Conservation (phyloP, 2,329 filamentous ascomycete species). For the Colletotrichum incanum region DNA sequence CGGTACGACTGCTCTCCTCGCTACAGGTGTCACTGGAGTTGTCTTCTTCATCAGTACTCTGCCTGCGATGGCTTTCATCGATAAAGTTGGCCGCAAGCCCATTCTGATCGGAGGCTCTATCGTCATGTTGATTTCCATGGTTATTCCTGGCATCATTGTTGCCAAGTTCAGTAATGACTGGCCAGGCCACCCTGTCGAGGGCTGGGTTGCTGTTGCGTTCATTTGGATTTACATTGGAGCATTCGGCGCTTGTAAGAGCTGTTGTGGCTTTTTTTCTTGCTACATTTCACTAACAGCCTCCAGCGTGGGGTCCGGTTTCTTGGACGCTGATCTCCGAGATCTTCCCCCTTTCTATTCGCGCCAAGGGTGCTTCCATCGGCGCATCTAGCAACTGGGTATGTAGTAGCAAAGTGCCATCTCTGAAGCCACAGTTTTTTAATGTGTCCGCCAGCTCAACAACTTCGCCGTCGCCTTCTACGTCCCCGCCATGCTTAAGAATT, state of each 20-base stretch:
- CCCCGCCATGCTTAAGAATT: constrained; percentile 57
- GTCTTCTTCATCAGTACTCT: constrained; percentile 59
- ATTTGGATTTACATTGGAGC: constrained; percentile 50
- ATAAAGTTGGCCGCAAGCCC: constrained; percentile 59
- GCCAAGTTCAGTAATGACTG: constrained; percentile 56
- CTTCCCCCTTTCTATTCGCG: constrained; percentile 56
- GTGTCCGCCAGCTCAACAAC: constrained; percentile 55
- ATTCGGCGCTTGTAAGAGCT: constrained; percentile 27
- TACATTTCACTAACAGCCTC: not conserved
- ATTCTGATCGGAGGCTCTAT: constrained; percentile 56
- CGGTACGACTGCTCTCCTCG: constrained; percentile 71
- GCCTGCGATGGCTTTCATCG: constrained; percentile 55
- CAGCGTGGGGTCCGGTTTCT: constrained; percentile 51
- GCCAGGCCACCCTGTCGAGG: constrained; percentile 53
- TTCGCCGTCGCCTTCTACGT: constrained; percentile 64
- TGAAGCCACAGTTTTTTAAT: not conserved
- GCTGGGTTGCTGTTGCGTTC: constrained; percentile 56
- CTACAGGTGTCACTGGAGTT: constrained; percentile 75
- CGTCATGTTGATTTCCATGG: constrained; percentile 57
- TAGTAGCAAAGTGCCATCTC: not conserved
- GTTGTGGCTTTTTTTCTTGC: not conserved
- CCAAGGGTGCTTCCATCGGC: constrained; percentile 58
- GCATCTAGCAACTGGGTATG: constrained; percentile 60
- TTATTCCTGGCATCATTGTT: constrained; percentile 59
- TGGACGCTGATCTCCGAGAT: constrained; percentile 57